Conservation (phyloP, 768 basidiomycete genomes). For the Macrolepiota dolichaula region DNA sequence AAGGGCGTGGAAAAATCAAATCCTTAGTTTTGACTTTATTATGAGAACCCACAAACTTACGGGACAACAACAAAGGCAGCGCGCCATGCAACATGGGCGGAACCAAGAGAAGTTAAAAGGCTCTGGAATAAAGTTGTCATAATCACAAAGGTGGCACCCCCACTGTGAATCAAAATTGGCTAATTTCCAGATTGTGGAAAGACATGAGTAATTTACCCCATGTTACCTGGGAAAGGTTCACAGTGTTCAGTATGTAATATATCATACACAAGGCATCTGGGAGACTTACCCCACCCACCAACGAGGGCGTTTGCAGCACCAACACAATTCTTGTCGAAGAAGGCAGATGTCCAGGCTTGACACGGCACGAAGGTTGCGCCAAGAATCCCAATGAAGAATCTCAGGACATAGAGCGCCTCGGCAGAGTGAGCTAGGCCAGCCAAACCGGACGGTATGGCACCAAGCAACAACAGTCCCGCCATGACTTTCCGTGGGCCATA, state of each 20-base stretch:
- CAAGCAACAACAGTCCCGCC: constrained; percentile 48
- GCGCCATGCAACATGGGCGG: constrained; percentile 46
- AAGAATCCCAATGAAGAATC: constrained; percentile 60
- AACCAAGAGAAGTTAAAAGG: constrained; percentile 32
- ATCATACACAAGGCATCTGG: background rate
- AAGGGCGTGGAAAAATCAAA: background rate
- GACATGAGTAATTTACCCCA: constrained; percentile 24
- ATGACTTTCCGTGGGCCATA: constrained; percentile 55
- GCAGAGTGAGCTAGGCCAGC: constrained; percentile 47
- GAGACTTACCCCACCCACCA: constrained; percentile 51
- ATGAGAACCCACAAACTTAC: constrained; percentile 15
- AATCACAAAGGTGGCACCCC: constrained; percentile 52
- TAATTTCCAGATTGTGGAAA: background rate
- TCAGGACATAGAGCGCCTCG: constrained; percentile 33
- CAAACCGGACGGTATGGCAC: constrained; percentile 57
- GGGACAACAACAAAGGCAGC: constrained; percentile 55
- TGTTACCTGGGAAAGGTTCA: constrained; percentile 18
- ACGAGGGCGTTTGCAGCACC: constrained; percentile 50
- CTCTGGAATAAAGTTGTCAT: constrained; percentile 52
- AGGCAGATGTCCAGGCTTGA: constrained; percentile 57
- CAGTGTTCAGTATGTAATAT: no score
- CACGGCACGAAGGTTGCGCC: constrained; percentile 62
- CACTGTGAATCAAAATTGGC: constrained; percentile 16
- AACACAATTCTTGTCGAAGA: constrained; percentile 49
- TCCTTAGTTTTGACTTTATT: no score